Base-by-base conservation (phyloP, 129 eudicot species). In the Pseudognaphalium luteoalbum region DNA sequence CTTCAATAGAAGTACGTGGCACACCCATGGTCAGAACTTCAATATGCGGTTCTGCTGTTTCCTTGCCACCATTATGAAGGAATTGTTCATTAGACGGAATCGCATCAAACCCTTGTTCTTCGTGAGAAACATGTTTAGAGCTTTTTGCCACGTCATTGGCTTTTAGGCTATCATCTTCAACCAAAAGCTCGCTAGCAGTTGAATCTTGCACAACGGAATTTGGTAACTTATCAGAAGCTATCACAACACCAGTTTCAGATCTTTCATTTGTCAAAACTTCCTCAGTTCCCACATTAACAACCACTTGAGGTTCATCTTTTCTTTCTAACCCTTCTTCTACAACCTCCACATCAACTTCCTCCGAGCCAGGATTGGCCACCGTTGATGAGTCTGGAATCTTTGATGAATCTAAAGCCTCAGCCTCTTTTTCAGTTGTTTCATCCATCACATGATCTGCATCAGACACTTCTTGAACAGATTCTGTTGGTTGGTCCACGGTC, bases 361-460 rank as follows among this genome's bases (percentile, higher is more conserved):
- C 86, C 3, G 20, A 16, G 54, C 32, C 72, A 70, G 69, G 76
- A 68, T 42, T 75, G 16, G 70, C 42, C 5, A 42, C 29, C 15
- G 28, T 75, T 8, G 19, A 42, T 7, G 82, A 14, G 35, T 81
- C 82, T 15, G 60, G 54, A 71, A 47, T 35, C 50, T 19, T 56
- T 52, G 85, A 76, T 42, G 77, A 76, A 29, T 66, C 66, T 60
- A 50, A 19, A 69, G 33, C 81, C 70, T 71, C 57, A 14, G 51
- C 71, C 66, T 62, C 84, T 61, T 75, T 61, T 79, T 42, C 74
- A 54, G 84, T 65, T 52, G 72, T 83, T 47, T 76, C 70, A 73
- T 52, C 30, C 56, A 30, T 70, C 63, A 33, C 76, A 57, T 51
- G 76, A 68, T 76, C 78, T 69, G 21, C 70, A 25, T 66, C 37